Evolutionary conservation across 768 basidiomycete species (phyloP).

Genomic region (Tylopilus subfusipes): DNA sequence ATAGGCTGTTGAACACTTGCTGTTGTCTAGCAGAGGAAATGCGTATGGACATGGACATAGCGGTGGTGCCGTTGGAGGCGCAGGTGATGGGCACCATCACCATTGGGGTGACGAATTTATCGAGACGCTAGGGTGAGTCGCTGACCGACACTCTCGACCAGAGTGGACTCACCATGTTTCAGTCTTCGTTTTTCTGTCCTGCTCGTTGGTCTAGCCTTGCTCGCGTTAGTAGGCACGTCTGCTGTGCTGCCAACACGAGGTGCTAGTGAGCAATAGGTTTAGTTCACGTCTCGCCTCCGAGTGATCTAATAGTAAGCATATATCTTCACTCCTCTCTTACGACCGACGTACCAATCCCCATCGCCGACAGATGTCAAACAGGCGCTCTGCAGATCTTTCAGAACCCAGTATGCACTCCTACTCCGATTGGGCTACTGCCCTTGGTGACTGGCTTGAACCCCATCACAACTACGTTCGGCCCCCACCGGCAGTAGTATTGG

Average conservation of each 20-base stretch:
- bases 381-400: conserved; percentile 40
- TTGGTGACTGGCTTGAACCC: conserved; percentile 74
- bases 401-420: conserved; percentile 72
- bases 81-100: conserved; percentile 50
- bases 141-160: background rate
- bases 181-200: conserved; percentile 69
- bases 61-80: conserved; percentile 44
- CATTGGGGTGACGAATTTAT: conserved; percentile 61
- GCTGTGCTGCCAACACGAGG: conserved; percentile 60
- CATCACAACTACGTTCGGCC: conserved; percentile 74
- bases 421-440: conserved; percentile 58
- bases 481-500: conserved; percentile 63
- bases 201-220: conserved; percentile 51
- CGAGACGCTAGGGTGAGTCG: conserved; percentile 39
- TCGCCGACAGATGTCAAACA: conserved; percentile 3
- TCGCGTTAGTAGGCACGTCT: conserved; percentile 56
- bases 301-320: conserved; percentile 55
- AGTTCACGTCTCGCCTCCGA: conserved; percentile 1
- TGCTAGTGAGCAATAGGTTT: conserved; percentile 62
- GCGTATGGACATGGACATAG: conserved; percentile 62
- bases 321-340: conserved; percentile 52
- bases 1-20: conserved; percentile 90
- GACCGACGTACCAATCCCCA: conserved; percentile 15
- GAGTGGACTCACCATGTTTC: background rate
- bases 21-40: conserved; percentile 79